Evolutionary conservation across 495 filamentous ascomycete genomes (phyloP).

Genomic region (Penicillium maclennaniae): DNA sequence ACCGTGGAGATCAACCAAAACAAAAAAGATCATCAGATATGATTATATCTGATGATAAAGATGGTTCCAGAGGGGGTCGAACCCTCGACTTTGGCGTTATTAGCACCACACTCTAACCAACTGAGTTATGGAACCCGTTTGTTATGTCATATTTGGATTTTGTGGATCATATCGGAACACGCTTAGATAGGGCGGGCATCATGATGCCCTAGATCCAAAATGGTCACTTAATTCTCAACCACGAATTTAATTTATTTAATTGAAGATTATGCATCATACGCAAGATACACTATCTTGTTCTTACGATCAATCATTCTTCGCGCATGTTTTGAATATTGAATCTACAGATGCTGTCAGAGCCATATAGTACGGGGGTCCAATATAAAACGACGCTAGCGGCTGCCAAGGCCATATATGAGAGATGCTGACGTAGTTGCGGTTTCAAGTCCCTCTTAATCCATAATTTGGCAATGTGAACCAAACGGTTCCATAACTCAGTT

Average conservation of each 20-base stretch:
- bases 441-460: too few species aligned
- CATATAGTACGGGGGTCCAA: not conserved
- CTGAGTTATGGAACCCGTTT: constrained; percentile 28
- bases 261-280: too few species aligned
- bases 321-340: too few species aligned
- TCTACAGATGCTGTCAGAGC: too few species aligned
- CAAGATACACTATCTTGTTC: too few species aligned
- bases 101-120: constrained; percentile 38
- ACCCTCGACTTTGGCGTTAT: constrained; percentile 36
- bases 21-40: not conserved
- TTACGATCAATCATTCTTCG: too few species aligned
- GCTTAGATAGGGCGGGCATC: not conserved
- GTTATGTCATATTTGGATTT: not conserved
- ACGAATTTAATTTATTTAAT: too few species aligned
- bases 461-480: too few species aligned
- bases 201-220: not conserved
- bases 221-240: too few species aligned
- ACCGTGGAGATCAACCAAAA: not conserved
- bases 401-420: not conserved
- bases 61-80: constrained; percentile 1
- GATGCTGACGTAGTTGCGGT: not conserved
- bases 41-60: not conserved
- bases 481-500: constrained; percentile 27
- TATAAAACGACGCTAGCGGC: not conserved
- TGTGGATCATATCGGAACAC: not conserved